Evolutionary conservation across 2,329 filamentous ascomycete genomes (phyloP), one percentile per base, ranked within the genome.

Genomic region (Aspergillus niger): DNA sequence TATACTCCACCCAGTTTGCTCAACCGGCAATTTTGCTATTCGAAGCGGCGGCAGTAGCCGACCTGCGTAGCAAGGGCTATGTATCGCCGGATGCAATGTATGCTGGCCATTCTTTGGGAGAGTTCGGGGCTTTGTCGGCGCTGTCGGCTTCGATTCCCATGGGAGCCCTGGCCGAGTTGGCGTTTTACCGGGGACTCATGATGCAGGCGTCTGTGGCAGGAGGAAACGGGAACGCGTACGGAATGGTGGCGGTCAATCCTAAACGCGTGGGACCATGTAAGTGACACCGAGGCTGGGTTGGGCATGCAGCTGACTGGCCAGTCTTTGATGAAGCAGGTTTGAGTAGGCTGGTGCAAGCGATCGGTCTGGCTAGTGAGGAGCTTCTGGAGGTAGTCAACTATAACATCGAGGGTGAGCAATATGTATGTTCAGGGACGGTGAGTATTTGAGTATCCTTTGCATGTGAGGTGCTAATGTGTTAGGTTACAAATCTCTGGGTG

Each of bases 141-240:
- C 84, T 98, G 62, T 94, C 94, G 5, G 92, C 97, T 70, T 92
- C 97, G 72, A 95, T 98, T 89, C 93, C 94, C 5, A 97, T 97
- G 70, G 93, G 97, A 81, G 92, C 89, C 65, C 82, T 98, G 74
- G 93, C 97, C 1, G 97, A 94, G 0, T 91, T 98, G 56, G 94
- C 98, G 57, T 98, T 98, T 84, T 98, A 98, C 82, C 91, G 94
- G 76, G 94, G 94, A 71, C 82, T 98, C 70, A 97, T 94, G 24
- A 98, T 98, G 94, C 94, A 98, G 80, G 93, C 97, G 41, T 94
- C 95, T 15, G 94, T 98, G 63, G 92, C 97, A 82, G 92, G 93
- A 74, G 94, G 97, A 75, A 91, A 89, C 57, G 94, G 94, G 20
- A 89, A 92, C 17, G 58, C 58, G 2, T 67, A 66, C 32, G 65